Base-by-base conservation (phyloP, 2,329 filamentous ascomycete genomes). In the Dryadomyces quercivorus region DNA sequence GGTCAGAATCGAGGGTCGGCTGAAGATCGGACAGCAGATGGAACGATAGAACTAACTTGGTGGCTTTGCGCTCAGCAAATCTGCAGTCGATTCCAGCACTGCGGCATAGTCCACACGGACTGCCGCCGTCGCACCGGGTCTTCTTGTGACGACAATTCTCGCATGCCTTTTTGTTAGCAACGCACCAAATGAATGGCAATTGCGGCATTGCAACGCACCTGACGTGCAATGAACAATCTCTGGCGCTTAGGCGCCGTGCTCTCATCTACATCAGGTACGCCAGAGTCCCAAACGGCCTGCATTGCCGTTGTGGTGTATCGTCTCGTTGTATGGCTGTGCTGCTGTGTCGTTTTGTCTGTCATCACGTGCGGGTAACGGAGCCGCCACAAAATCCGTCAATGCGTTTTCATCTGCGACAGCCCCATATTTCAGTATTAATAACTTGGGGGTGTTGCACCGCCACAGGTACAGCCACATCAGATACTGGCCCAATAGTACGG, bases 71-170 rank as follows among this genome's bases (percentile, higher is more conserved):
- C 60, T 76, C 72, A 57, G 74, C 74, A 60, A 77, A 79, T 46
- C 69, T 69, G 62, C 76, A 79, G 18, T 75, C 72, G 36, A 75
- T 57, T 8, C 72, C 72, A 47, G 73, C 69, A 15, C 67, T 64
- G 58, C 71, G 73, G 64, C 76, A 79, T 50, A 76, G 68, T 34
- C 75, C 75, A 59, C 76, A 79, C 50, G 76, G 75, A 36, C 72
- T 66, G 56, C 76, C 76, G 62, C 78, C 75, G 57, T 79, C 75
- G 62, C 76, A 79, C 65, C 74, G 64, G 18, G 75, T 77, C 64
- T 78, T 78, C 60, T 76, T 75, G 50, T 72, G 64, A 26, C 76
- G 69, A 60, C 76, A 79, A 16, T 69, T 71, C 60, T 79, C 75
- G 60, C 76, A 79, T 2, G 76, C 76, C 74, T 73, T 13, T n/a